Evolutionary conservation across 306 rosid species (phyloP).

Genomic region (Medicago ruthenica): DNA sequence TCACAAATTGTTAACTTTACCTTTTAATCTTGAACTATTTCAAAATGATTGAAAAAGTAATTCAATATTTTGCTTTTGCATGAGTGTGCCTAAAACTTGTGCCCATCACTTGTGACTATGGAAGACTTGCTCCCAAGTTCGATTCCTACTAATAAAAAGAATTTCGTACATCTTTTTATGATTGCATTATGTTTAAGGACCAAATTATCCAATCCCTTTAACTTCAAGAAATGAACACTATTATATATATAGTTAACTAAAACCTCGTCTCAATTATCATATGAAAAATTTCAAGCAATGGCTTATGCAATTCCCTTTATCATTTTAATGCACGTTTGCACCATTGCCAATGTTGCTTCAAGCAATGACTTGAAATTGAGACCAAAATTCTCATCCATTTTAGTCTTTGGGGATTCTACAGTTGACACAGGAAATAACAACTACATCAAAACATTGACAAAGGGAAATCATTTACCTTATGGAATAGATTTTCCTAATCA

Average conservation of each 20-base stretch:
- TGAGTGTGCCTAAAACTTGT: too few relatives aligned
- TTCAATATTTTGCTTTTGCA: too few relatives aligned
- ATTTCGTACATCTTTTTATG: background rate
- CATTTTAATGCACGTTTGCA: constrained; percentile 40
- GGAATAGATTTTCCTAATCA: constrained; percentile 67
- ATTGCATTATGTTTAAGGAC: background rate
- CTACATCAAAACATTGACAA: constrained; percentile 49
- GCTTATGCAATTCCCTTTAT: constrained; percentile 36
- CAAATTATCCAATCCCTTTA: background rate
- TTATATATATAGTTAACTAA: constrained; percentile 9
- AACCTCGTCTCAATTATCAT: constrained; percentile 3
- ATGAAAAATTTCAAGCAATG: constrained; percentile 40
- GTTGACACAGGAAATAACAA: constrained; percentile 75
- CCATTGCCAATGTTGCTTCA: constrained; percentile 32
- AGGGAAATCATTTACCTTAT: constrained; percentile 63
- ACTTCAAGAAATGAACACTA: background rate
- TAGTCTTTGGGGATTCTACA: constrained; percentile 69
- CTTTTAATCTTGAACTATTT: too few relatives aligned
- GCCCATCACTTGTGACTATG: too few relatives aligned
- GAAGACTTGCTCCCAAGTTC: too few relatives aligned
- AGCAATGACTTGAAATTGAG: constrained; percentile 28
- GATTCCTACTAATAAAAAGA: background rate
- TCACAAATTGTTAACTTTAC: too few relatives aligned
- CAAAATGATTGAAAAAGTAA: too few relatives aligned
- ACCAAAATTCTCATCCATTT: constrained; percentile 57